Conservation (phyloP, 2,329 filamentous ascomycete genomes). For the Stromatinia cepivora region DNA sequence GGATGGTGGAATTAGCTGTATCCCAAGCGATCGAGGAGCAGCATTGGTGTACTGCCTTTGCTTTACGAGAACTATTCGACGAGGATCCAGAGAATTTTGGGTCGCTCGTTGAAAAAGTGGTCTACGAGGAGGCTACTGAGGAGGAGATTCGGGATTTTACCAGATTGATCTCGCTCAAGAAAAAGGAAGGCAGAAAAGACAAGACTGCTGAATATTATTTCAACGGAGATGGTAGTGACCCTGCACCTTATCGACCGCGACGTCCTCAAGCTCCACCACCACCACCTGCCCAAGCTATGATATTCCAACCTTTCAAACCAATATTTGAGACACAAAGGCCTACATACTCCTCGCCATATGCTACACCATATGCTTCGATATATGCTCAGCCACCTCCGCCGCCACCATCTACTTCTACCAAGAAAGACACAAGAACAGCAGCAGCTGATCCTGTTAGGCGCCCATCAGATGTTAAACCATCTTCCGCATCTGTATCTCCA, state of each 20-base stretch:
- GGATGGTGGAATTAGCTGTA: slow-evolving; percentile 58
- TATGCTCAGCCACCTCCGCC: slow-evolving; percentile 26
- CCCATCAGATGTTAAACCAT: slow-evolving; percentile 17
- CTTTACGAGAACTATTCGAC: slow-evolving; percentile 60
- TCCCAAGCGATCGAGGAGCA: slow-evolving; percentile 57
- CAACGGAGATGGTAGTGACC: slow-evolving; percentile 41
- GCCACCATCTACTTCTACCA: not conserved
- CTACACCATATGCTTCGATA: slow-evolving; percentile 29
- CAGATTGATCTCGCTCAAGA: slow-evolving; percentile 53
- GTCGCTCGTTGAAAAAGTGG: slow-evolving; percentile 58
- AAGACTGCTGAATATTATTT: slow-evolving; percentile 56
- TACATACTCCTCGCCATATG: slow-evolving; percentile 25
- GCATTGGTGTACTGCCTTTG: slow-evolving; percentile 63
- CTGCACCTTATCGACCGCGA: slow-evolving; percentile 27
- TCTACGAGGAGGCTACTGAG: slow-evolving; percentile 53
- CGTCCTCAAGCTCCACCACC: slow-evolving; percentile 19
- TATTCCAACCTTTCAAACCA: slow-evolving; percentile 14
- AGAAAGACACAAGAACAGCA: slow-evolving; percentile 8
- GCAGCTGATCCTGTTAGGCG: not conserved
- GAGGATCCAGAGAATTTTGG: slow-evolving; percentile 54
- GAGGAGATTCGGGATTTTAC: slow-evolving; percentile 54
- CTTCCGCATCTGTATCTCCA: slow-evolving; percentile 27
- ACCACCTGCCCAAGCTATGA: not conserved
- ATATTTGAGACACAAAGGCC: slow-evolving; percentile 27
- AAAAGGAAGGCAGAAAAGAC: slow-evolving; percentile 57